These are phyloP conservation scores for Papiliotrema fonsecae DNA, from an alignment of 1,284 basidiomycete species.

Conservation along the genomic window DNA sequence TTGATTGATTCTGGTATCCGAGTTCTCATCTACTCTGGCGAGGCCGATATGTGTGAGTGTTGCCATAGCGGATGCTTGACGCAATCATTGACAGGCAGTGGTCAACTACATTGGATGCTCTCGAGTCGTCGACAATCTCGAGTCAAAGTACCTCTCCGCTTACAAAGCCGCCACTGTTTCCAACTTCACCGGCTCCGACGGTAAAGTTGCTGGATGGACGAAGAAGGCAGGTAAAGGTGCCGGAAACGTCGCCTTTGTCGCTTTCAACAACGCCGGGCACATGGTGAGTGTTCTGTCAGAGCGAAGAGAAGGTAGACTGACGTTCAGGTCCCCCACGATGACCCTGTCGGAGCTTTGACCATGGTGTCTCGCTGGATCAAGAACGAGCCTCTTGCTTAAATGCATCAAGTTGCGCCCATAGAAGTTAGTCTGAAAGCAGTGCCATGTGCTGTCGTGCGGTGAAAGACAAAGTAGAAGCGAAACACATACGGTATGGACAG, in stretches of 20 bases:
- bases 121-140: constrained; percentile 34
- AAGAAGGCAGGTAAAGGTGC: constrained; percentile 60
- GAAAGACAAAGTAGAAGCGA: neutral
- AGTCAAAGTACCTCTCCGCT: constrained; percentile 59
- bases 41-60: constrained; percentile 64
- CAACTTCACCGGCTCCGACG: constrained; percentile 54
- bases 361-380: constrained; percentile 57
- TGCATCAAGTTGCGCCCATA: neutral
- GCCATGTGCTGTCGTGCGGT: no score
- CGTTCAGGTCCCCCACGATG: constrained; percentile 64
- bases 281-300: constrained; percentile 52
- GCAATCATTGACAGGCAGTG: constrained; percentile 12
- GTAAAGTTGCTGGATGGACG: constrained; percentile 38
- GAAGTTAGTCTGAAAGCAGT: no score
- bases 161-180: constrained; percentile 56
- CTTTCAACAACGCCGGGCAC: constrained; percentile 68
- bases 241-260: constrained; percentile 71
- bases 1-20: constrained; percentile 70
- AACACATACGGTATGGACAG: neutral
- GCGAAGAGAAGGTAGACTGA: neutral
- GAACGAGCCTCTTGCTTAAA: constrained; percentile 49
- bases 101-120: constrained; percentile 42
- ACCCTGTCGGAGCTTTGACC: constrained; percentile 66
- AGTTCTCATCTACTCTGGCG: constrained; percentile 76
- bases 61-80: neutral